phyloP scores from a whole-genome alignment of 768 basidiomycete species.

The Lactarius pseudohatsudake region DNA sequence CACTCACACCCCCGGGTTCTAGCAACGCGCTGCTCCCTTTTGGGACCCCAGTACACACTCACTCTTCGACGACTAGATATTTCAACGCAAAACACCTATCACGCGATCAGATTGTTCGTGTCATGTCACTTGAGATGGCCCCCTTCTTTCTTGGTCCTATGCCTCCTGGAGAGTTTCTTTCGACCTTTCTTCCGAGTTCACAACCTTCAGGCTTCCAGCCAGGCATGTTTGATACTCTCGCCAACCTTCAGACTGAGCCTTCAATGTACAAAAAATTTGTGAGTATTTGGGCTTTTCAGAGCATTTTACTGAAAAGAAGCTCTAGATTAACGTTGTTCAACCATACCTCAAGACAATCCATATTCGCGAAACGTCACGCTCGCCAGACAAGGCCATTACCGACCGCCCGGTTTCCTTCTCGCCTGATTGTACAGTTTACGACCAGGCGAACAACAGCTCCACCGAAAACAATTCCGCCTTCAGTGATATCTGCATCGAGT shows the following conservation, averaged over 20 bases:
- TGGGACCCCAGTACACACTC: too few relatives aligned
- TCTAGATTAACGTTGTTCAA: not conserved
- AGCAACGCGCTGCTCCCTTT: too few relatives aligned
- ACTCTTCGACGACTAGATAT: not conserved
- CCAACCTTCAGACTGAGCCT: not conserved
- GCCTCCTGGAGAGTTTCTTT: not conserved
- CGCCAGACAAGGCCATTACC: too few relatives aligned
- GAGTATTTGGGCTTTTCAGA: too few relatives aligned
- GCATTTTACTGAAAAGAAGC: not conserved
- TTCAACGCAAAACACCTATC: not conserved
- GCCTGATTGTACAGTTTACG: too few relatives aligned
- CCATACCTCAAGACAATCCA: not conserved
- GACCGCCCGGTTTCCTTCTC: too few relatives aligned
- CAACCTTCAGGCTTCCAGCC: not conserved
- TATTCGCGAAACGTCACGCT: not conserved
- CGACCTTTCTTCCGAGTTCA: not conserved
- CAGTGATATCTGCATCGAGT: too few relatives aligned
- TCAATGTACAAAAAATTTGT: not conserved
- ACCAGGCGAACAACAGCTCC: too few relatives aligned
- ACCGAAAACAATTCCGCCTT: too few relatives aligned
- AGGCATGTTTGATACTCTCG: not conserved
- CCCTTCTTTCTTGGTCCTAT: conserved; percentile 1
- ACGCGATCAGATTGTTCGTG: not conserved
- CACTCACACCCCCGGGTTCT: too few relatives aligned
- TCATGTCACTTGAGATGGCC: not conserved